Conservation (phyloP, 78 protist species). For the Bodo saltans region DNA sequence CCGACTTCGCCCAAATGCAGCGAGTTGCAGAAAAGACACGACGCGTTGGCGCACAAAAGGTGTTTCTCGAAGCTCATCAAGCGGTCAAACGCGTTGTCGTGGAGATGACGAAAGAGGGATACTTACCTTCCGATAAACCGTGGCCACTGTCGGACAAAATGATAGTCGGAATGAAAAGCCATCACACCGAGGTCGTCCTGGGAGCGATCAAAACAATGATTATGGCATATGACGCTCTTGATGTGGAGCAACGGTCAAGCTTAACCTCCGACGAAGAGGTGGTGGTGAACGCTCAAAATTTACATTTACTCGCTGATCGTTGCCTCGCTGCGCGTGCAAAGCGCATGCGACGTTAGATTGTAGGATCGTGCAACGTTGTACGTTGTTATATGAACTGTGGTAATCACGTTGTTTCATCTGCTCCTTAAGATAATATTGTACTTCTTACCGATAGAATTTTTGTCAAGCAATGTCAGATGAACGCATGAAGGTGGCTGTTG, state of each 20-base stretch:
- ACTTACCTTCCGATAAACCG: background rate
- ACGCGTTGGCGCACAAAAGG: background rate
- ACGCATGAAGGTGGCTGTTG: slow-evolving; percentile 26
- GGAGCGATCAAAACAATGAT: background rate
- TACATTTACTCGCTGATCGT: background rate
- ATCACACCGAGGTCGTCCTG: background rate
- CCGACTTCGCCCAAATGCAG: slow-evolving; percentile 9
- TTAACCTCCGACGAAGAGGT: slow-evolving; percentile 24
- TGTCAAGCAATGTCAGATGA: slow-evolving; percentile 9
- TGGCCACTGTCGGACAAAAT: background rate
- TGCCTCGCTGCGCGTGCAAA: background rate
- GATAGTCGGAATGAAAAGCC: background rate
- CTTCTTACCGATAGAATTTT: no score
- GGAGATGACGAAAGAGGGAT: background rate
- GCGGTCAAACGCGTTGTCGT: background rate
- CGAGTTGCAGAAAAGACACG: background rate
- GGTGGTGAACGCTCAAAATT: background rate
- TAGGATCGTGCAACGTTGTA: no score
- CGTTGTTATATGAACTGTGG: no score
- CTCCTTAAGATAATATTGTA: no score
- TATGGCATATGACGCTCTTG: slow-evolving; percentile 5
- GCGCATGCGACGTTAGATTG: background rate
- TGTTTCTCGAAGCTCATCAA: slow-evolving; percentile 10
- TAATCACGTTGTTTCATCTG: no score
- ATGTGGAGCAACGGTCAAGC: background rate